Evolutionary conservation across 768 basidiomycete species (phyloP), one percentile per base, ranked within the genome.

Genomic region (Amanita polypyramis): DNA sequence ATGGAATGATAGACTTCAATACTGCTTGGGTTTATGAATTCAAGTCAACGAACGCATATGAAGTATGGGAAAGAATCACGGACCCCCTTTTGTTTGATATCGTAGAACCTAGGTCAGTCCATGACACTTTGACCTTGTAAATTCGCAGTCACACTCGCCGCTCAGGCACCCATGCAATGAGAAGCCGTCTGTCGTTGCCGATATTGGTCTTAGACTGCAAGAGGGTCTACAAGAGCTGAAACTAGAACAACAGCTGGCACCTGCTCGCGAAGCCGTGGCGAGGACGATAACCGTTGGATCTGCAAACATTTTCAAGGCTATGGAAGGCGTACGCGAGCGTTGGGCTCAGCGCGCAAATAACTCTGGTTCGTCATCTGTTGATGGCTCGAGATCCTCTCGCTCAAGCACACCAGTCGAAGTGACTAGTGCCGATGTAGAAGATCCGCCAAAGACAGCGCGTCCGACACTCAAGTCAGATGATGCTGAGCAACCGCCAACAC

Each of bases 161-260:
- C 25, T 43, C 52, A 93, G 93, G 42, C 95, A 98, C 64, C 95
- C 95, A 33, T 96, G 94, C 62, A 88, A 82, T 50, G 89, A 90
- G 55, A 90, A 88, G 59, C 85, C 88, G 0, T 86, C 87, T 11
- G 80, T 89, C 1, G 85, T 97, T 3, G 75, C 91, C 4, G 96
- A 99, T 57, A 82, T 99, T 30, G 87, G 94, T 7, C 72, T 98
- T 3, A 83, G 94, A 8, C 75, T 99, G 20, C 80, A 85, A 49
- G 94, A 98, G 66, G 93, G 94, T 2, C 78, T 98, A 14, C 92
- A 96, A 60, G 95, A 97, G 23, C 75, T 99, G 44, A 90, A 87
- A 61, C 65, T 97, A 3, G 89, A 96, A 27, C 86, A 96, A 62
- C 90, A 93, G 56, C 76, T 96, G n/a, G 92, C 83, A 4, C 92